A percentile compares a stretch with the other conserved stretches of the same genome.
Evolutionary conservation across 1,284 basidiomycete species (phyloP).

Genomic region (Athelia psychrophila): DNA sequence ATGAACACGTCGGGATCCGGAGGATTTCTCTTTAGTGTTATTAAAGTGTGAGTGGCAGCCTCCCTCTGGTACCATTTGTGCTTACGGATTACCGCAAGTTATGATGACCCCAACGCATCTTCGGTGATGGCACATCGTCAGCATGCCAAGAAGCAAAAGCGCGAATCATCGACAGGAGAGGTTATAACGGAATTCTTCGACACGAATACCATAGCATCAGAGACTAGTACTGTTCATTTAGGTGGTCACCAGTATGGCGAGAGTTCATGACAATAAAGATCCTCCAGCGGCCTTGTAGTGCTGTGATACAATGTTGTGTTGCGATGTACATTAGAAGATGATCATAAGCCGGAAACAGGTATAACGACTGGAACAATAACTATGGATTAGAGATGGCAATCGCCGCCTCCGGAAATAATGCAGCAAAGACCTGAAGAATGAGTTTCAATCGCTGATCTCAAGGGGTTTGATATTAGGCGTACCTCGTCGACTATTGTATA

Average conservation of each 20-base stretch:
- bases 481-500: slow-evolving; percentile 90
- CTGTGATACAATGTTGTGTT: not conserved
- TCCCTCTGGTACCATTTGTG: slow-evolving; percentile 1
- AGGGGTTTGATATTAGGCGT: slow-evolving; percentile 12
- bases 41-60: slow-evolving; percentile 73
- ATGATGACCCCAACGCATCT: slow-evolving; percentile 63
- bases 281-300: not conserved
- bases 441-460: slow-evolving; percentile 1
- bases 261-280: slow-evolving; percentile 6
- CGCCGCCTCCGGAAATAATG: slow-evolving; percentile 56
- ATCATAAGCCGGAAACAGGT: not conserved
- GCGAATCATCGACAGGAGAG: slow-evolving; percentile 2
- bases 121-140: slow-evolving; percentile 42
- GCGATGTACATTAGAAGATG: not conserved
- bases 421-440: slow-evolving; percentile 47
- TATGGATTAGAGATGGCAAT: not conserved
- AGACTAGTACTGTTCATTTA: too few species aligned
- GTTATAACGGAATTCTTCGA: too few species aligned
- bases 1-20: slow-evolving; percentile 92
- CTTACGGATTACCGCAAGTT: slow-evolving; percentile 35
- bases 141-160: slow-evolving; percentile 20
- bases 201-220: too few species aligned
- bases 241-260: too few species aligned
- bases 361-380: not conserved
- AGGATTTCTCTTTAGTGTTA: slow-evolving; percentile 84